These are phyloP conservation scores for Pestalotiopsis sp. DNA, from an alignment of 2,329 filamentous ascomycete genomes.

Conservation along the genomic window DNA sequence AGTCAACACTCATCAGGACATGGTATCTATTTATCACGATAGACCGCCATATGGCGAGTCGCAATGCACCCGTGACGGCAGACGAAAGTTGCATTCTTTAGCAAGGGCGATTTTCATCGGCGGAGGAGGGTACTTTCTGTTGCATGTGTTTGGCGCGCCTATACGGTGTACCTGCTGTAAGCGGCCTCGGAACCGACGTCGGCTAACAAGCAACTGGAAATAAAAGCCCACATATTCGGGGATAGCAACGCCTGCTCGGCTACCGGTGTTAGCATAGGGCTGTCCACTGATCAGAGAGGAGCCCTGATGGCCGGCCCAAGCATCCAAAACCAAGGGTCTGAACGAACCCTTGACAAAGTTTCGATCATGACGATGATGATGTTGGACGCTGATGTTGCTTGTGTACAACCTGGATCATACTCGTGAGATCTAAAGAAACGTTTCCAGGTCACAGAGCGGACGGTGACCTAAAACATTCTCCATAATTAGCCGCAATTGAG, in stretches of 20 bases:
- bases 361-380: background rate
- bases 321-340: background rate
- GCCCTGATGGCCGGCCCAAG: background rate
- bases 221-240: background rate
- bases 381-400: background rate
- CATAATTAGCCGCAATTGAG: background rate
- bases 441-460: too few species aligned
- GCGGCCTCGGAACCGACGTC: slow-evolving; percentile 14
- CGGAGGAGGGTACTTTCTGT: background rate
- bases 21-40: background rate
- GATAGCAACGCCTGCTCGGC: background rate
- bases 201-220: slow-evolving; percentile 7
- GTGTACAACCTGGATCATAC: background rate
- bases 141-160: background rate
- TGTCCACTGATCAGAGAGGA: background rate
- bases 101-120: background rate
- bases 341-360: background rate
- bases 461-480: background rate
- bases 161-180: background rate
- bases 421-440: background rate
- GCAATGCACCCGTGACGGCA: background rate
- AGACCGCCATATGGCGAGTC: background rate
- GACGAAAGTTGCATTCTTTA: background rate
- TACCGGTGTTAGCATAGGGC: background rate
- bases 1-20: background rate